These are phyloP conservation scores for Cadophora malorum DNA, from an alignment of 2,329 filamentous ascomycete species.

Conservation along the genomic window DNA sequence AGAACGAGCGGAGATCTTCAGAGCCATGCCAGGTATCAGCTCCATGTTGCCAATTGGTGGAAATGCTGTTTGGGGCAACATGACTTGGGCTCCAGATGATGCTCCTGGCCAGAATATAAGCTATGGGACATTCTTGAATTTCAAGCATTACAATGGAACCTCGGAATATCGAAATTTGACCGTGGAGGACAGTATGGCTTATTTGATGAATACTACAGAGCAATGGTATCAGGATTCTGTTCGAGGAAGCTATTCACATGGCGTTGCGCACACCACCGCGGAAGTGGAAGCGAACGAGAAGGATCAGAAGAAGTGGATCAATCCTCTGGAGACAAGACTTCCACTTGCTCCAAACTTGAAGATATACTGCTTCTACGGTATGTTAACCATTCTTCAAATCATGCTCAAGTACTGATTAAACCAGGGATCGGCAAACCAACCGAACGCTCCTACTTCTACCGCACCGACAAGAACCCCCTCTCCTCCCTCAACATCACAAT, in stretches of 20 bases:
- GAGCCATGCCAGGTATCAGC: conserved; percentile 94
- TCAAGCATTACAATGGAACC: conserved; percentile 72
- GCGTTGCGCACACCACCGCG: conserved; percentile 77
- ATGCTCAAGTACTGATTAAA: conserved; percentile 14
- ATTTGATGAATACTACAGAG: conserved; percentile 79
- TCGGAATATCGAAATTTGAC: conserved; percentile 79
- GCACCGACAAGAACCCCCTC: conserved; percentile 66
- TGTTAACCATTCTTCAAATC: conserved; percentile 5
- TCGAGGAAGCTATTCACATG: conserved; percentile 80
- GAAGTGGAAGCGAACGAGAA: conserved; percentile 84
- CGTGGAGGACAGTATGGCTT: conserved; percentile 75
- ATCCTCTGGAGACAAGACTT: conserved; percentile 87
- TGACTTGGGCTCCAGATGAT: conserved; percentile 88
- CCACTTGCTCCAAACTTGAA: conserved; percentile 89
- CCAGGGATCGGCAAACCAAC: conserved; percentile 84
- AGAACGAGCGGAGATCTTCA: conserved; percentile 91
- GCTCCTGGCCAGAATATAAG: conserved; percentile 72
- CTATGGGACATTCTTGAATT: conserved; percentile 85
- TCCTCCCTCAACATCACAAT: conserved; percentile 77
- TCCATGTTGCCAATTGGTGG: conserved; percentile 97
- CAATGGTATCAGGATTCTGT: conserved; percentile 84
- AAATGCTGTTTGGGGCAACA: conserved; percentile 92
- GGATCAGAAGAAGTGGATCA: conserved; percentile 87
- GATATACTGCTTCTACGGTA: conserved; percentile 94
- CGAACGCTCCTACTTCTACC: conserved; percentile 92